A percentile compares a stretch with the other conserved stretches of the same genome.
Conservation (phyloP, 371 early-diverging fungal genomes). For the Blastocladiella emersonii region DNA sequence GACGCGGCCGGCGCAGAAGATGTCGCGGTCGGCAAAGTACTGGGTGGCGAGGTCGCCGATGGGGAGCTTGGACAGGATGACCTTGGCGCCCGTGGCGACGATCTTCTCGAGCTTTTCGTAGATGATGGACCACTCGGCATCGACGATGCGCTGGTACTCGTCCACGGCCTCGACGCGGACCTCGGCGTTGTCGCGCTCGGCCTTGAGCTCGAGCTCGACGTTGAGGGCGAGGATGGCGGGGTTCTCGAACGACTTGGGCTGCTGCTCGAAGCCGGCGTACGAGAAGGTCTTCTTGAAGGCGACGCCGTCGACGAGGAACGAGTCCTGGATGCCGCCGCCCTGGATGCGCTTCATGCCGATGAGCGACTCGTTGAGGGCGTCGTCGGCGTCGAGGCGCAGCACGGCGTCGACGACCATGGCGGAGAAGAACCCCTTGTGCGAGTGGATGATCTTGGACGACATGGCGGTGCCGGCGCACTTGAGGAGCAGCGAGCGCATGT, state of each 20-base stretch:
- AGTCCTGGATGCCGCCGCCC: slow-evolving; percentile 98
- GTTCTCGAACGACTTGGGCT: slow-evolving; percentile 92
- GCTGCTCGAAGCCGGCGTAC: slow-evolving; percentile 99
- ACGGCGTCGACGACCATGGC: slow-evolving; percentile 99
- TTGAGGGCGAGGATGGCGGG: slow-evolving; percentile 93
- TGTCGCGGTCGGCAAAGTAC: slow-evolving; percentile 98
- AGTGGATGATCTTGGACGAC: slow-evolving; percentile 96
- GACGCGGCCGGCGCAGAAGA: slow-evolving; percentile 99
- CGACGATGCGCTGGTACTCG: slow-evolving; percentile 98
- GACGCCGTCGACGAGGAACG: slow-evolving; percentile 92
- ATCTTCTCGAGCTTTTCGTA: slow-evolving; percentile 97
- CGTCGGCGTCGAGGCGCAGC: slow-evolving; percentile 76
- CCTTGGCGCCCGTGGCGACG: slow-evolving; percentile 95
- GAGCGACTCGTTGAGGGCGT: slow-evolving; percentile 74
- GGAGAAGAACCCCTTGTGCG: slow-evolving; percentile 94
- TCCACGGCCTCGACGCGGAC: slow-evolving; percentile 90
- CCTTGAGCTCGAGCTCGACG: slow-evolving; percentile 98
- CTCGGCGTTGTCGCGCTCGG: slow-evolving; percentile 99
- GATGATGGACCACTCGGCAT: slow-evolving; percentile 99
- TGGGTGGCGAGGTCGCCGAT: slow-evolving; percentile 99
- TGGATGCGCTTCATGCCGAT: slow-evolving; percentile 97
- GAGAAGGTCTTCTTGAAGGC: slow-evolving; percentile 99
- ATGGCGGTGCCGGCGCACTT: slow-evolving; percentile 97
- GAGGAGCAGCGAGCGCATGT: slow-evolving; percentile 79
- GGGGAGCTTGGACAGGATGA: slow-evolving; percentile 95